Conservation (phyloP, 345 rosid species). For the Adansonia digitata region DNA sequence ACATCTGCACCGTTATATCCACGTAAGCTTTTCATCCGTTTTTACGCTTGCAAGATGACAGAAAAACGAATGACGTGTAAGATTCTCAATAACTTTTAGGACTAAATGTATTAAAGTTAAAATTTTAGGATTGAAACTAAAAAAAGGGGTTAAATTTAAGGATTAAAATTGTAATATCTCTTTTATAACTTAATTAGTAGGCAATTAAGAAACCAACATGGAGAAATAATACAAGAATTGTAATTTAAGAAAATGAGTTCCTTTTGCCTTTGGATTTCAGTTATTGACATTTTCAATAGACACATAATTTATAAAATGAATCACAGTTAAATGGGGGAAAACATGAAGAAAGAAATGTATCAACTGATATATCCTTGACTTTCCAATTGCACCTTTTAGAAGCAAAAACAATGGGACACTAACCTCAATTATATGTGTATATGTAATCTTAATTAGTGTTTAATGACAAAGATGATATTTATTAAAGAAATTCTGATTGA, state of each 20-base stretch:
- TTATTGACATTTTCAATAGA: neutral
- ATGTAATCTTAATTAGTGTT: too few species aligned
- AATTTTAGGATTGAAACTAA: neutral
- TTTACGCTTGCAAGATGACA: too few species aligned
- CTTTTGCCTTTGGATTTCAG: neutral
- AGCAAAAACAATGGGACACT: too few species aligned
- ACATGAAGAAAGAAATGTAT: neutral
- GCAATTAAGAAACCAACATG: neutral
- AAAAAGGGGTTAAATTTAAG: conserved; percentile 13
- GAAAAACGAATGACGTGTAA: too few species aligned
- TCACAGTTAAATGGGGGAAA: neutral
- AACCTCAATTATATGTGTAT: too few species aligned
- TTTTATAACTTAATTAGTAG: neutral
- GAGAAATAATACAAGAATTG: neutral
- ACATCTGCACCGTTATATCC: too few species aligned
- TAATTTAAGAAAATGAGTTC: neutral
- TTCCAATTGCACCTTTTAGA: neutral
- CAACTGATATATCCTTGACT: neutral
- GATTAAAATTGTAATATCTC: neutral
- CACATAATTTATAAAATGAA: neutral
- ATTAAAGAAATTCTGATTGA: too few species aligned
- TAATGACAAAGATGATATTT: too few species aligned
- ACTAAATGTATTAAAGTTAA: neutral
- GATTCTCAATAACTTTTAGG: too few species aligned
- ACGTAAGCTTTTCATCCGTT: too few species aligned